A percentile compares a stretch with the other conserved stretches of the same genome.
These are phyloP conservation scores for Aspergillus latus DNA, from an alignment of 2,329 filamentous ascomycete genomes.

Conservation along the genomic window DNA sequence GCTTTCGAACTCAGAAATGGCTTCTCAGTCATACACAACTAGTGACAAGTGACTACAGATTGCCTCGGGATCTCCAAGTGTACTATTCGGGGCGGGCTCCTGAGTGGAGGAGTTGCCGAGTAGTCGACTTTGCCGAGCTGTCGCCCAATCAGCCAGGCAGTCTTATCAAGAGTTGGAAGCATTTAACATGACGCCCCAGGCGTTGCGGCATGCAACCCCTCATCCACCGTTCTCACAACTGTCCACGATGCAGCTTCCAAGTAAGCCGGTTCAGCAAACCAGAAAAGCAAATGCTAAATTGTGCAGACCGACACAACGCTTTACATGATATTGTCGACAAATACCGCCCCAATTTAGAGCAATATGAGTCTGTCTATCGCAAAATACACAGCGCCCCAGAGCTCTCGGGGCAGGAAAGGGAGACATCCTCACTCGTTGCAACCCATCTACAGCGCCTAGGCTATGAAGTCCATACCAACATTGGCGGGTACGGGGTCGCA, in stretches of 20 bases:
- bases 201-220: neutral
- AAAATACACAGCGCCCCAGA: conserved; percentile 58
- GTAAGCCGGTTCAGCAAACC: neutral
- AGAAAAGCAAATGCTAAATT: neutral
- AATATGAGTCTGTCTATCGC: conserved; percentile 57
- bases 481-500: conserved; percentile 61
- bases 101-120: conserved; percentile 4
- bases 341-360: conserved; percentile 43
- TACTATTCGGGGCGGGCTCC: neutral
- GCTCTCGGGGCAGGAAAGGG: conserved; percentile 55
- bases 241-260: conserved; percentile 3
- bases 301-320: conserved; percentile 1
- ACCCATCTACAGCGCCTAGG: conserved; percentile 39
- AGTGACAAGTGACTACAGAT: no score
- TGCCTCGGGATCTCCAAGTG: neutral
- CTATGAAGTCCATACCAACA: conserved; percentile 51
- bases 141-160: neutral
- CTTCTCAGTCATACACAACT: no score
- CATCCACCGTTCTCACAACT: neutral
- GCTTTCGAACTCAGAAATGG: no score
- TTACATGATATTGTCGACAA: conserved; percentile 29
- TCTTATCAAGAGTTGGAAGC: neutral
- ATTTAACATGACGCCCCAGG: neutral
- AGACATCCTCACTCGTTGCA: conserved; percentile 51
- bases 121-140: neutral